phyloP scores from a whole-genome alignment of 768 basidiomycete species.

The Mycena galopus region DNA sequence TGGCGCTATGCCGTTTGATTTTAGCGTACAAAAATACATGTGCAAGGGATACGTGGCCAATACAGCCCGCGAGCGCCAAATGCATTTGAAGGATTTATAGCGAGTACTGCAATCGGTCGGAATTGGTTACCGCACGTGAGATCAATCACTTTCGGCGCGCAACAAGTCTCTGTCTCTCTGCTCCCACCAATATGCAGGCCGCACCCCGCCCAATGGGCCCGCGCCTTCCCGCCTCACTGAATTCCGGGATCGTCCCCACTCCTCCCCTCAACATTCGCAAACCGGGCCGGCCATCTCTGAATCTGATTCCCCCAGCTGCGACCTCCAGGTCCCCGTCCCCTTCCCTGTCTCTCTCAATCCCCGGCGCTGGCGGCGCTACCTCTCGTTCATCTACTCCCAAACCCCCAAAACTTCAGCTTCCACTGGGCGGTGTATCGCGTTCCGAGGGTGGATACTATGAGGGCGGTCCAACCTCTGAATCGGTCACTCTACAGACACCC shows the following conservation, averaged over 20 bases:
- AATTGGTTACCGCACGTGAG: background rate
- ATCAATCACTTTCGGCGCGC: background rate
- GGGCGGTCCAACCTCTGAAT: slow-evolving; percentile 53
- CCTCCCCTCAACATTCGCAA: slow-evolving; percentile 48
- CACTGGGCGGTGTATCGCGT: slow-evolving; percentile 38
- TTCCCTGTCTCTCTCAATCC: slow-evolving; percentile 45
- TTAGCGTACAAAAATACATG: too few relatives aligned
- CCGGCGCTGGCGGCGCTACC: slow-evolving; percentile 36
- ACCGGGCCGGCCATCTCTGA: slow-evolving; percentile 39
- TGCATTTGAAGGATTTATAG: too few relatives aligned
- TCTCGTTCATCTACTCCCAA: slow-evolving; percentile 48
- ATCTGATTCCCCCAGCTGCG: slow-evolving; percentile 22
- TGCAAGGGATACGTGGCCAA: too few relatives aligned
- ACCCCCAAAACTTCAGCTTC: slow-evolving; percentile 43
- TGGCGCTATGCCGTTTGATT: background rate
- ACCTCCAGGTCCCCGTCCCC: slow-evolving; percentile 48
- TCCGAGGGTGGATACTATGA: slow-evolving; percentile 49
- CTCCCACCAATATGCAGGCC: slow-evolving; percentile 45
- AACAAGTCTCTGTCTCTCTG: slow-evolving; percentile 28
- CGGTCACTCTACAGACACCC: slow-evolving; percentile 40
- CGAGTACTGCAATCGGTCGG: background rate
- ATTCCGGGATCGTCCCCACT: slow-evolving; percentile 43
- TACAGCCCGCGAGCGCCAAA: too few relatives aligned
- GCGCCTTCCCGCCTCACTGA: slow-evolving; percentile 36
- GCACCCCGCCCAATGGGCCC: slow-evolving; percentile 52